Conservation (phyloP, 208 protist species). For the Trypanosomatidae sp. region DNA sequence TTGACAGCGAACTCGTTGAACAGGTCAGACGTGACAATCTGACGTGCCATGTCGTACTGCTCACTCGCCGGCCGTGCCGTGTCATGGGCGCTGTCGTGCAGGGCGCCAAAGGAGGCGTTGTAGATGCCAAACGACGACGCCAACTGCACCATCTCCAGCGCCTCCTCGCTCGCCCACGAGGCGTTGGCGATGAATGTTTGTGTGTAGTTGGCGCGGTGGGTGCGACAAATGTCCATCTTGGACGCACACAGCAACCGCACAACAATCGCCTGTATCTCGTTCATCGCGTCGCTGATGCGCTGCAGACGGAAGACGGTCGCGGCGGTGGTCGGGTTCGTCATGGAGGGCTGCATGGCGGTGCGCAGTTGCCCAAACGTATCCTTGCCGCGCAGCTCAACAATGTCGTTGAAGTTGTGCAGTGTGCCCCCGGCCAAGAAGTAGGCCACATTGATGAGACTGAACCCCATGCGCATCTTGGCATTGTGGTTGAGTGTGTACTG, state of each 20-base stretch:
- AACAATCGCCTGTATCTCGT: neutral
- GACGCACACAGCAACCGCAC: neutral
- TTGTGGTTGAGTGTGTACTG: neutral
- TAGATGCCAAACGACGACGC: neutral
- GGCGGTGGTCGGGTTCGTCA: neutral
- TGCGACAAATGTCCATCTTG: neutral
- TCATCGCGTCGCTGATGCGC: neutral
- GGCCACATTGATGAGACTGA: constrained; percentile 1
- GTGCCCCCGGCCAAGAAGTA: constrained; percentile 1
- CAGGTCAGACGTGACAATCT: neutral
- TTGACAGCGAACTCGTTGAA: neutral
- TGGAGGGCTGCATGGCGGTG: neutral
- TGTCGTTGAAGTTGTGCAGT: constrained; percentile 10
- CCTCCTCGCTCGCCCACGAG: neutral
- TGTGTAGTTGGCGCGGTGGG: neutral
- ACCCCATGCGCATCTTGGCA: neutral
- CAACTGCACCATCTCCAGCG: neutral
- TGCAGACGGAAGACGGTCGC: neutral
- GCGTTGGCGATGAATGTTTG: neutral
- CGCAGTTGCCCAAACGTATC: neutral
- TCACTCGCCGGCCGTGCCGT: neutral
- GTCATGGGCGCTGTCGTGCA: neutral
- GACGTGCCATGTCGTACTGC: neutral
- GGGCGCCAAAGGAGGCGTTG: neutral
- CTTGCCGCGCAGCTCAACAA: constrained; percentile 1